Percentiles rank a stretch among this genome's conserved stretches.
These are phyloP conservation scores for Metroxylon sagu DNA, from an alignment of 176 grass and related monocot genomes.

Conservation along the genomic window DNA sequence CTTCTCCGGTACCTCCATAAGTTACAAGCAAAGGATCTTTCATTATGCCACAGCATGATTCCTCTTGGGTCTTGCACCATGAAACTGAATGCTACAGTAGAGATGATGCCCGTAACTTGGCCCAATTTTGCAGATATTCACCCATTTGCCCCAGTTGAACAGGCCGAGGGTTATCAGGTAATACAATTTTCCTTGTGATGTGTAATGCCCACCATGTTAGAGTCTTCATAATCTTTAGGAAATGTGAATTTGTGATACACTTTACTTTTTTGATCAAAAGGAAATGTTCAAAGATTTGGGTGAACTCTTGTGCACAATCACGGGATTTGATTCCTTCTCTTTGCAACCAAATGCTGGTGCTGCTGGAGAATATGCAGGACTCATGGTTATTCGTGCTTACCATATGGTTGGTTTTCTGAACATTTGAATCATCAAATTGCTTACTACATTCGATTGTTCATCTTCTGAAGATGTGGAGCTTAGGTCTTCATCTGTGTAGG, in stretches of 20 bases:
- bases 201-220: too few species aligned
- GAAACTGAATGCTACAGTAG: constrained; percentile 95
- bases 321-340: constrained; percentile 97
- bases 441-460: too few species aligned
- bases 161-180: constrained; percentile 85
- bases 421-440: background rate
- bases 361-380: constrained; percentile 92
- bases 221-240: too few species aligned
- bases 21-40: constrained; percentile 87
- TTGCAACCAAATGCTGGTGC: constrained; percentile 99
- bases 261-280: constrained; percentile 23
- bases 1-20: constrained; percentile 92
- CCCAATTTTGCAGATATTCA: constrained; percentile 86
- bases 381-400: constrained; percentile 99
- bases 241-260: background rate
- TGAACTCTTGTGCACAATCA: constrained; percentile 68
- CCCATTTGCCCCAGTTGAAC: constrained; percentile 80
- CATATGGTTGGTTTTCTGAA: constrained; percentile 38
- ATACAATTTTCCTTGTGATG: background rate
- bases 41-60: constrained; percentile 98
- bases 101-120: constrained; percentile 99
- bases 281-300: constrained; percentile 99
- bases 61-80: constrained; percentile 98
- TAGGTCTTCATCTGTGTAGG: background rate
- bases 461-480: too few species aligned